Evolutionary conservation across 495 filamentous ascomycete genomes (phyloP), one percentile per base, ranked within the genome.

Genomic region (Penicillium crystallinum): DNA sequence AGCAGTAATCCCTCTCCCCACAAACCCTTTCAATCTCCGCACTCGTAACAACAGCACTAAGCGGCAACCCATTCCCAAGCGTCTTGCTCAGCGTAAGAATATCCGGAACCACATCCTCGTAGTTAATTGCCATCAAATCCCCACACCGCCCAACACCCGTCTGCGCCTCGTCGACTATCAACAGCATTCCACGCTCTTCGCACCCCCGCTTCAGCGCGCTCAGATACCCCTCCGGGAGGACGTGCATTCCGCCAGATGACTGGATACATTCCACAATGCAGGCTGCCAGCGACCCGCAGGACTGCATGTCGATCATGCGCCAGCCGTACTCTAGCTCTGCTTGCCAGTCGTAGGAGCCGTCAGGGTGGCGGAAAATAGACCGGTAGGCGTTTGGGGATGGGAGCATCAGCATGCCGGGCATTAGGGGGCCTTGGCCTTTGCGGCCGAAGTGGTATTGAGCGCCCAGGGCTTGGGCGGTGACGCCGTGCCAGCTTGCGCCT

Each of bases 91-190:
- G 39, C 2, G 53, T 55, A 7, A 51, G 38, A 7, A 55, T 79
- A 50, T 81, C 77, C 0, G 79, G 79, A 0, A 78, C 69, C 8
- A 78, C 62, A 2, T 54, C 71, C 8, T 77, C 71, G 21, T 78
- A 62, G 39, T 75, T 56, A 52, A 80, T 74, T 0, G 78, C 79
- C 42, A 79, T 72, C 64, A 82, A 67, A 17, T 74, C 63, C 5
- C 79, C 78, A 12, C 71, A 73, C 1, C 79, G 67, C 0, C 79
- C 78, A 1, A 81, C 65, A 0, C 75, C 78, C 0, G 78, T 81
- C 55, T 82, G 79, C 11, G 78, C 77, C 46, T 82, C 79, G 53
- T 81, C 78, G 17, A 80, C 64, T 29, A 81, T 80, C 1, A 82
- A 49, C 2, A 81, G 69, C 76, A 81, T 81, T 3, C 66, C 73